These are phyloP conservation scores for Amanita jacksonii DNA, from an alignment of 768 basidiomycete genomes.

Conservation along the genomic window DNA sequence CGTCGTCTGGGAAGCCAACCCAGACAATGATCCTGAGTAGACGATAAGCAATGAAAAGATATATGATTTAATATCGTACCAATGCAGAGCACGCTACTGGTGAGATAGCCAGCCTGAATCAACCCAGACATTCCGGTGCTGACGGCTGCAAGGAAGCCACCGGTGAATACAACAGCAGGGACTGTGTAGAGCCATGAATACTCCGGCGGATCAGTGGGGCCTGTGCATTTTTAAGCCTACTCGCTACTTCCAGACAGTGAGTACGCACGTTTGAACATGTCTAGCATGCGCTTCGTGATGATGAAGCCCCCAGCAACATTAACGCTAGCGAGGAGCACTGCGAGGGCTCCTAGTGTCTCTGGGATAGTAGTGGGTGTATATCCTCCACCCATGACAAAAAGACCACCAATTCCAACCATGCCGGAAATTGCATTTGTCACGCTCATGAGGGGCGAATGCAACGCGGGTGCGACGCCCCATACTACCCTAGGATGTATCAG, in stretches of 20 bases:
- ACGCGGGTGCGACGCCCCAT: constrained; percentile 82
- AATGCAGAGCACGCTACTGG: constrained; percentile 82
- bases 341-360: constrained; percentile 68
- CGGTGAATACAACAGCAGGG: constrained; percentile 74
- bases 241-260: background rate
- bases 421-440: constrained; percentile 88
- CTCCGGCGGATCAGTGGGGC: constrained; percentile 79
- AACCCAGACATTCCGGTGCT: constrained; percentile 80
- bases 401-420: constrained; percentile 67
- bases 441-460: constrained; percentile 87
- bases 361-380: constrained; percentile 75
- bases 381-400: constrained; percentile 89
- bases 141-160: constrained; percentile 74
- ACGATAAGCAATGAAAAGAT: constrained; percentile 2
- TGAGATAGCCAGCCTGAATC: constrained; percentile 81
- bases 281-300: constrained; percentile 86
- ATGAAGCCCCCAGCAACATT: constrained; percentile 87
- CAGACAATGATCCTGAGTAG: constrained; percentile 60
- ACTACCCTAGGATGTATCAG: constrained; percentile 44
- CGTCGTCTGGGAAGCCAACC: constrained; percentile 69
- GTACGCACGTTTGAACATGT: constrained; percentile 78
- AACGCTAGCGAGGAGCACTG: constrained; percentile 81
- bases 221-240: constrained; percentile 23
- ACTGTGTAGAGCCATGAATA: constrained; percentile 77
- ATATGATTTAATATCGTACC: constrained; percentile 25